Evolutionary conservation across 1,284 basidiomycete species (phyloP), one percentile per base, ranked within the genome.

Genomic region (Malassezia equina): DNA sequence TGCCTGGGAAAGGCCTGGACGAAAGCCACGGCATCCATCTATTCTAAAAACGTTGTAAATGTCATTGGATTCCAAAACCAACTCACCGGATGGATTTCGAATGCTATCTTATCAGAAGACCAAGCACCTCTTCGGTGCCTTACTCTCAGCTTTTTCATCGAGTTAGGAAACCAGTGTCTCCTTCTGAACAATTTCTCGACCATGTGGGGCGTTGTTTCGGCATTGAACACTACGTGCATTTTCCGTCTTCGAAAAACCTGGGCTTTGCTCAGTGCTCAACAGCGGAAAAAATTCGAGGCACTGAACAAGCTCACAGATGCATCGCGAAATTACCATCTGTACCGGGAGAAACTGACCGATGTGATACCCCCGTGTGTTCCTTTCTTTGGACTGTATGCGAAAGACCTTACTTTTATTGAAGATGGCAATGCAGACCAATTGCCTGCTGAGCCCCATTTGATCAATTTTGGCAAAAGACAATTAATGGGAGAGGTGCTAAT

Each of bases 321-420:
- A 48, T 85, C 84, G 66, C 89, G 88, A 78, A 98, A 96, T 70
- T 98, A 94, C 77, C 84, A 83, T 28, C 87, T 86, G 66, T 98
- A 98, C 76, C 84, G 89, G 50, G 83, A 86, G 59, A 82, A 84
- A 51, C 82, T 99, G 67, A 85, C 86, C 43, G 82, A 81, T 42
- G 85, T 94, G 57, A 84, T 86, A 34, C 90, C 91, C 0, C 93
- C 94, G 46, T 95, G 91, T 75, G 91, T 98, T 0, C 94, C 94
- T 5, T 99, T 98, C 78, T 85, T 99, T 50, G 93, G 93, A 65
- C 94, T 94, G 78, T 96, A 94, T 78, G 81, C 98, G 17, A 90
- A 91, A 4, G 89, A 88, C 23, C 79, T 98, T 54, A 91, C 90
- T 3, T 96, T 98, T 77, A 94, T 95, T 73, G 90, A 95, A 75